Evolutionary conservation across 768 basidiomycete species (phyloP).

Genomic region (Rhizopogon rudus): DNA sequence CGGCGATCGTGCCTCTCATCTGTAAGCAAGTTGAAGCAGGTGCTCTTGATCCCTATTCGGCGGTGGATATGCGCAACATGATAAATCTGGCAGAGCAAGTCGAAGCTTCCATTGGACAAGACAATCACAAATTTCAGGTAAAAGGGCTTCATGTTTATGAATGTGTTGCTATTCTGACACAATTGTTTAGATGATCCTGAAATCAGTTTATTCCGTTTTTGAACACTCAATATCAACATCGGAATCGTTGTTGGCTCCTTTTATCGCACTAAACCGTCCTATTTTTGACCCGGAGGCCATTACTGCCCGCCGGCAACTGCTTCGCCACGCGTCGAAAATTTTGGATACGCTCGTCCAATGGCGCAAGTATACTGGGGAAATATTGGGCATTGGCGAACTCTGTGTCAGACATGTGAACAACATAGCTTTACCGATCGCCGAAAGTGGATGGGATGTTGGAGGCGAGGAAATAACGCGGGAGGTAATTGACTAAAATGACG

Average conservation of each 20-base stretch:
- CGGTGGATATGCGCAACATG: slow-evolving; percentile 50
- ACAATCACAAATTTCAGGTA: slow-evolving; percentile 63
- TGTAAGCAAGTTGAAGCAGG: slow-evolving; percentile 75
- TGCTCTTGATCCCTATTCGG: slow-evolving; percentile 78
- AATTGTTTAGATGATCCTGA: slow-evolving; percentile 46
- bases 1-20: slow-evolving; percentile 71
- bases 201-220: slow-evolving; percentile 48
- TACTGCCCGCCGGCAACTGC: slow-evolving; percentile 64
- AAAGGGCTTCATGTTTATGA: slow-evolving; percentile 8
- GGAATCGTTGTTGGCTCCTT: slow-evolving; percentile 45
- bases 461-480: slow-evolving; percentile 59
- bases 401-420: slow-evolving; percentile 52
- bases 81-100: slow-evolving; percentile 79
- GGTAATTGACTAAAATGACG: slow-evolving; percentile 34
- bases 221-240: slow-evolving; percentile 49
- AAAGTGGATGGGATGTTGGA: slow-evolving; percentile 84
- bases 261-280: slow-evolving; percentile 36
- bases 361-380: slow-evolving; percentile 67
- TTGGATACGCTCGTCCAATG: slow-evolving; percentile 69
- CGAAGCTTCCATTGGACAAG: slow-evolving; percentile 65
- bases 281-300: slow-evolving; percentile 75
- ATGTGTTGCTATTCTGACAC: slow-evolving; percentile 8
- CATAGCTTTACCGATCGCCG: slow-evolving; percentile 60
- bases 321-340: slow-evolving; percentile 65
- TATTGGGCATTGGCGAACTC: slow-evolving; percentile 50